A percentile compares a stretch with the other conserved stretches of the same genome.
phyloP scores from a whole-genome alignment of 805 yeast species.

The Ogataea corticis region DNA sequence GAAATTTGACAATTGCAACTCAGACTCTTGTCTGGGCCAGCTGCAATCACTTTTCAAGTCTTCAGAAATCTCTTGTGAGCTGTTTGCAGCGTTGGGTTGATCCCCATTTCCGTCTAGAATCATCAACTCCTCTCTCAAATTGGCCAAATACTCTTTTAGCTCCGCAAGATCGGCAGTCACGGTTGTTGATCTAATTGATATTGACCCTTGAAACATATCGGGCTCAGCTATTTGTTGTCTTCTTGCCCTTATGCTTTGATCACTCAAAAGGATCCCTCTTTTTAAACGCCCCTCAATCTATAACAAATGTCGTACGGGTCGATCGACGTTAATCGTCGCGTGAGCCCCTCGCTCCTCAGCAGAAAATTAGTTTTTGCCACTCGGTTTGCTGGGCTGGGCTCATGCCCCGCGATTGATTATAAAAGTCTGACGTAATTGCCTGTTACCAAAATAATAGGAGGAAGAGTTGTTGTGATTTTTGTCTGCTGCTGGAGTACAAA shows the following conservation, averaged over 20 bases:
- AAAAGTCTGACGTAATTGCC: conserved; percentile 1
- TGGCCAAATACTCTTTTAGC: conserved; percentile 12
- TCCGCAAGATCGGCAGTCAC: conserved; percentile 15
- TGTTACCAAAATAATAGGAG: neutral
- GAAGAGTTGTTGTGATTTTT: neutral
- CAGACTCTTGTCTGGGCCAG: too few species aligned
- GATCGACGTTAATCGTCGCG: too few species aligned
- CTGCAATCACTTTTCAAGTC: neutral
- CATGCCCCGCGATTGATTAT: neutral
- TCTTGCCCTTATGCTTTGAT: neutral
- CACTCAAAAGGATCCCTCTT: neutral
- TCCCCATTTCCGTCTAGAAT: conserved; percentile 1
- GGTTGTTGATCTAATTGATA: conserved; percentile 16
- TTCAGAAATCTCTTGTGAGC: neutral
- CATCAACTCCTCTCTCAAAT: conserved; percentile 14
- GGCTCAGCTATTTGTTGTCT: neutral
- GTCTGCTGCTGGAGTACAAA: conserved; percentile 5
- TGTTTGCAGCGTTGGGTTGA: neutral
- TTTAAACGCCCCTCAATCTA: conserved; percentile 6
- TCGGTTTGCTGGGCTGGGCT: neutral
- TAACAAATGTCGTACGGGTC: too few species aligned
- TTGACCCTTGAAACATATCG: conserved; percentile 18
- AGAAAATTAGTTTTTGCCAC: too few species aligned
- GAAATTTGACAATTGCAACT: too few species aligned
- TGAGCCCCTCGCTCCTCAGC: too few species aligned